Conservation (phyloP, 192 early-diverging fungal genomes). For the Cetraspora pellucida region DNA sequence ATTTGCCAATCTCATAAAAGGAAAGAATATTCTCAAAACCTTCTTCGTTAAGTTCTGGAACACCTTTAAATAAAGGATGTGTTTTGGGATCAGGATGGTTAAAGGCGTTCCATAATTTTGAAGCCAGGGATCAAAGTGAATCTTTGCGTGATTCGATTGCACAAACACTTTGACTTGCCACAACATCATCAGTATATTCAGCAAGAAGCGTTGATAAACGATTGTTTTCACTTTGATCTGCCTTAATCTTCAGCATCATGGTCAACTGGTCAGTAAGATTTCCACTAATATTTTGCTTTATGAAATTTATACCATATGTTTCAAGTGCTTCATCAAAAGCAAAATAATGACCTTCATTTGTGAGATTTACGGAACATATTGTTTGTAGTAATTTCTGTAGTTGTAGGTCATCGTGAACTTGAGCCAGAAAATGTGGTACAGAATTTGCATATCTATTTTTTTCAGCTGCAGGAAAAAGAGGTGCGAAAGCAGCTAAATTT, state of each 20-base stretch:
- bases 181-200: constrained; percentile 18
- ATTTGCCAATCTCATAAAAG: constrained; percentile 7
- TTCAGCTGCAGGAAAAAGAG: not conserved
- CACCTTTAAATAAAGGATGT: constrained; percentile 18
- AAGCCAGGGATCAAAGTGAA: not conserved
- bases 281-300: constrained; percentile 19
- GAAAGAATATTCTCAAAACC: constrained; percentile 11
- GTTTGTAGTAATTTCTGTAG: not conserved
- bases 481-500: not conserved
- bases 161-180: not conserved
- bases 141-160: not conserved
- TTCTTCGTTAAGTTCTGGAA: constrained; percentile 4
- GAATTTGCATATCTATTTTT: not conserved
- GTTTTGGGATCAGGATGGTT: not conserved
- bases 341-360: constrained; percentile 1
- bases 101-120: not conserved
- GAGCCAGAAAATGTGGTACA: constrained; percentile 11
- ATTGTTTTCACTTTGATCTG: constrained; percentile 14
- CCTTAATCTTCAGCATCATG: constrained; percentile 18
- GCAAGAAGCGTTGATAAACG: constrained; percentile 14
- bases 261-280: not conserved
- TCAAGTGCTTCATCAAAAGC: constrained; percentile 23
- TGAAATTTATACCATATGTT: constrained; percentile 15
- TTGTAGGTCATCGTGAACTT: not conserved
- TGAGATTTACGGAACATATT: constrained; percentile 10